Evolutionary conservation across 1,284 basidiomycete species (phyloP).

Genomic region (Ustanciosporium gigantosporum): DNA sequence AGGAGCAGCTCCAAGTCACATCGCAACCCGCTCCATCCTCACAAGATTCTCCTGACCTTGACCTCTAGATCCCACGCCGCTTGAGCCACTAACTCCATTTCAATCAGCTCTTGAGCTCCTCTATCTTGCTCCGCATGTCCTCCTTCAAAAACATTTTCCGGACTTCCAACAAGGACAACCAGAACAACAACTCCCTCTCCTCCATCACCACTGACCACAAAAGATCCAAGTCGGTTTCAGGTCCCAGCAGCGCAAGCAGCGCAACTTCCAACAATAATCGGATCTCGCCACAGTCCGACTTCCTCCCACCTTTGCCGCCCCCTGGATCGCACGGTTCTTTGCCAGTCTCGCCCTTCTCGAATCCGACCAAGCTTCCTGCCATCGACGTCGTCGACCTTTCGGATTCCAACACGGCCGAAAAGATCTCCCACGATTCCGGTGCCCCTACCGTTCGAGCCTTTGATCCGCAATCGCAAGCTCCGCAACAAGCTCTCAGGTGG

Average conservation of each 20-base stretch:
- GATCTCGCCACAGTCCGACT: conserved; percentile 1
- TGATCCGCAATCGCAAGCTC: not conserved
- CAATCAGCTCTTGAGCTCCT: no score
- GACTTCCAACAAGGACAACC: conserved; percentile 14
- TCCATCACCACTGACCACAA: conserved; percentile 1
- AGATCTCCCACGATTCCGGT: conserved; percentile 5
- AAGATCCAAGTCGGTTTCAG: conserved; percentile 8
- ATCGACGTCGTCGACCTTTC: conserved; percentile 39
- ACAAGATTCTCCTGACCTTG: no score
- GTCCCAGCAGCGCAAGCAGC: no score
- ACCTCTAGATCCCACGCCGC: no score
- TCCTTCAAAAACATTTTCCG: conserved; percentile 41
- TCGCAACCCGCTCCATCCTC: no score
- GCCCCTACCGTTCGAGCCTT: no score
- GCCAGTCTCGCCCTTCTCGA: conserved; percentile 23
- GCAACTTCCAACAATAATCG: no score
- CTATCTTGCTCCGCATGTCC: conserved; percentile 19
- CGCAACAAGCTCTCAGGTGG: not conserved
- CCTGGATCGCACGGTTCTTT: conserved; percentile 4
- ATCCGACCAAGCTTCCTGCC: conserved; percentile 13
- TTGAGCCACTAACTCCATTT: no score
- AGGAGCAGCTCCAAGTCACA: no score
- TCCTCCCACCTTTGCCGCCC: conserved; percentile 1
- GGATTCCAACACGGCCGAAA: conserved; percentile 1
- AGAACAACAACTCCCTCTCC: not conserved